A percentile compares a stretch with the other conserved stretches of the same genome.
Evolutionary conservation across 257 asterid species (phyloP).

Genomic region (Eustoma russellianum): DNA sequence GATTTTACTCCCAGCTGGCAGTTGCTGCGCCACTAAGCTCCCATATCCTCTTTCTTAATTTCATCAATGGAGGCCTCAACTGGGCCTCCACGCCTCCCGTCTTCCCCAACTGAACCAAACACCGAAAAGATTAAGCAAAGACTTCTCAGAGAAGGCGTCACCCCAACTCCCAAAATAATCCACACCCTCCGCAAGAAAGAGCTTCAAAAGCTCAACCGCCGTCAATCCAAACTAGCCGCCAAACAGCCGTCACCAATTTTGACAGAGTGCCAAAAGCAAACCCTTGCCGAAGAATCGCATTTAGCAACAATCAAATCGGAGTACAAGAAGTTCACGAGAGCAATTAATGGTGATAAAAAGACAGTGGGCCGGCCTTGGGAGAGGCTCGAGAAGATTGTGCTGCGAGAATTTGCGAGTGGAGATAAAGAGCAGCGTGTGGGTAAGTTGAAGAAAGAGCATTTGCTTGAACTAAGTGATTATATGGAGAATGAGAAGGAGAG

Average conservation of each 20-base stretch:
- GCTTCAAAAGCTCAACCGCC: slow-evolving; percentile 73
- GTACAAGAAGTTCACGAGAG: slow-evolving; percentile 46
- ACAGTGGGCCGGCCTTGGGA: slow-evolving; percentile 93
- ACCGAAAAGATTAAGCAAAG: slow-evolving; percentile 44
- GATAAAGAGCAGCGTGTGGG: slow-evolving; percentile 39
- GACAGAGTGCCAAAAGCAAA: slow-evolving; percentile 38
- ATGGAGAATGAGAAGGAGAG: slow-evolving; percentile 68
- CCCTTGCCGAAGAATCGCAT: slow-evolving; percentile 43
- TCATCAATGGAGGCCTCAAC: slow-evolving; percentile 62
- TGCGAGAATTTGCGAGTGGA: slow-evolving; percentile 51
- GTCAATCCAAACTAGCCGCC: slow-evolving; percentile 47
- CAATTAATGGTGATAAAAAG: slow-evolving; percentile 21
- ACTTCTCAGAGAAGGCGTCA: slow-evolving; percentile 44
- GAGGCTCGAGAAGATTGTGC: slow-evolving; percentile 47
- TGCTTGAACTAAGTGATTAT: slow-evolving; percentile 67
- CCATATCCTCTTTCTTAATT: background rate
- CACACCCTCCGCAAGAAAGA: slow-evolving; percentile 85
- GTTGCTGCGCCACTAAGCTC: no score
- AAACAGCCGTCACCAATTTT: slow-evolving; percentile 38
- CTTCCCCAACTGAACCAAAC: slow-evolving; percentile 34
- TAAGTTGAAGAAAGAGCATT: slow-evolving; percentile 43
- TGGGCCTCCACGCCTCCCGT: slow-evolving; percentile 38
- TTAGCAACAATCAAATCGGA: slow-evolving; percentile 58
- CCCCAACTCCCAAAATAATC: slow-evolving; percentile 73
- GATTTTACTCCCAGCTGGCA: background rate